Base-by-base conservation (phyloP, 2,329 filamentous ascomycete genomes). In the Xylariales sp. region DNA sequence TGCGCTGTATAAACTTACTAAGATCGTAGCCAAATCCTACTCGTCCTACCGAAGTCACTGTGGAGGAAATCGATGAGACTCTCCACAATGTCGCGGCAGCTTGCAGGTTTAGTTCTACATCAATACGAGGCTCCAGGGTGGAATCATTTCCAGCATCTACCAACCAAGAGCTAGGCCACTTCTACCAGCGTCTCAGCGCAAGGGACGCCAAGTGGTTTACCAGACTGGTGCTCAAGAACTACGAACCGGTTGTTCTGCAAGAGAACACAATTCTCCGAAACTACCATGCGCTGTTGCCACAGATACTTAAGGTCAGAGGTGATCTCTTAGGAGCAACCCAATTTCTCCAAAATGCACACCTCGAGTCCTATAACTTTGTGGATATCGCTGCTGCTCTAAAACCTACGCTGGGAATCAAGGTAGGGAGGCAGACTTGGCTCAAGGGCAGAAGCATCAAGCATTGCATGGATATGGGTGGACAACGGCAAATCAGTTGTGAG, bases 131-230 rank as follows among this genome's bases (percentile, higher is more conserved):
- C n/a, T 13, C 10, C 7, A 29, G 20, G 28, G 18, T 10, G 18
- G 18, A 13, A 12, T n/a, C n/a, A n/a, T n/a, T n/a, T n/a, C n/a
- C n/a, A n/a, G n/a, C n/a, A n/a, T n/a, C n/a, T n/a, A n/a, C n/a
- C n/a, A 31, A 15, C 10, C n/a, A 19, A 13, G 33, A 37, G 11
- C 35, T 38, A 1, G 67, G 67, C 15, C 54, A 57, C 0, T 54
- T 90, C 1, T 85, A 85, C 50, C 65, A 62, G 20, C 73, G 76
- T 6, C 54, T 88, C 8, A 68, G 69, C 31, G 76, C 86, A 4
- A 67, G 69, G 29, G 86, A 95, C 54, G 84, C 82, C 4, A 95
- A 95, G 62, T 96, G 90, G 90, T 70, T 95, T 10, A 86, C 86
- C 0, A 75, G 90, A 4, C 66, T 96, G 20, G 69, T 95, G 5